These are phyloP conservation scores for Cryptococcus neoformans DNA, from an alignment of 1,284 basidiomycete species.

Conservation along the genomic window DNA sequence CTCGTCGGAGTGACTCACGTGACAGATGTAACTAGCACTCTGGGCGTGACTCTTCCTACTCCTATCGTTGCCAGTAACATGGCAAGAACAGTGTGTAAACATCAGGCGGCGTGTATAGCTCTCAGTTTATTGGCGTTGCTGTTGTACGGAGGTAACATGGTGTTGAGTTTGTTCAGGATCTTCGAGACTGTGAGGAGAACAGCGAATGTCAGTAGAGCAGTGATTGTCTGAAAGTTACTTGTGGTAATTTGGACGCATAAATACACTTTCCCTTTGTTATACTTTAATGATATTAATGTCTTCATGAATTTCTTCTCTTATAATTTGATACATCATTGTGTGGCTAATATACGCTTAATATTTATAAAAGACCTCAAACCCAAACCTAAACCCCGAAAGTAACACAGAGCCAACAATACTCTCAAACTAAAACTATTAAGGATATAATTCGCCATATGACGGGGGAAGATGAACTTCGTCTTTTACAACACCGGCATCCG, in stretches of 20 bases:
- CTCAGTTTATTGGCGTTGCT: constrained; percentile 42
- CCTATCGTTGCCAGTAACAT: constrained; percentile 14
- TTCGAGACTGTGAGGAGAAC: constrained; percentile 51
- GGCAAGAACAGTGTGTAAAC: constrained; percentile 39
- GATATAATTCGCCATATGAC: constrained; percentile 16
- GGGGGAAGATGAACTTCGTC: constrained; percentile 11
- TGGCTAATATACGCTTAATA: too few species aligned
- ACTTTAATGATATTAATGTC: too few species aligned
- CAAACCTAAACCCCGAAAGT: too few species aligned
- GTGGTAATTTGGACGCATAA: too few species aligned
- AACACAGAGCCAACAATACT: too few species aligned
- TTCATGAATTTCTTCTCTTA: too few species aligned
- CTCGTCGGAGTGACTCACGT: background rate
- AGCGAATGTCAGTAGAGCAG: constrained; percentile 24
- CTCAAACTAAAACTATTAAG: background rate
- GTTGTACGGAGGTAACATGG: constrained; percentile 50
- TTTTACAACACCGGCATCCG: constrained; percentile 8
- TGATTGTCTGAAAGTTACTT: constrained; percentile 4
- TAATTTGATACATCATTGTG: too few species aligned
- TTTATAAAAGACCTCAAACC: too few species aligned
- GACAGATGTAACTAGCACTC: constrained; percentile 7
- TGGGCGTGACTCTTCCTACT: constrained; percentile 26
- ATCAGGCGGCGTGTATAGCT: constrained; percentile 48
- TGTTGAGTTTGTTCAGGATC: constrained; percentile 52
- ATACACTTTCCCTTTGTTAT: too few species aligned